phyloP scores from a whole-genome alignment of 345 rosid genomes.

The Anastatica hierochuntica region DNA sequence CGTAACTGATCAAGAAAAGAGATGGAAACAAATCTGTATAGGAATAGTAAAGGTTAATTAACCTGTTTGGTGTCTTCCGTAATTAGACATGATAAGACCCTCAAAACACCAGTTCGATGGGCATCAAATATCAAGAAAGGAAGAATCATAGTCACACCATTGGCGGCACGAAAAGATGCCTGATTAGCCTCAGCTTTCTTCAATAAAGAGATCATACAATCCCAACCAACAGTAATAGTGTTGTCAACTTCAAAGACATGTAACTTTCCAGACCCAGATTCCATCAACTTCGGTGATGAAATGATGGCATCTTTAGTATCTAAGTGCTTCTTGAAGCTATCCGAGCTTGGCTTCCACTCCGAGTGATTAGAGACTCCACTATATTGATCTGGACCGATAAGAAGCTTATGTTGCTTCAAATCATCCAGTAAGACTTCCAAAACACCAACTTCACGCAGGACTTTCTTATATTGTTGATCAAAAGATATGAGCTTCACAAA shows the following conservation, averaged over 20 bases:
- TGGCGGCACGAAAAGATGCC: constrained; percentile 76
- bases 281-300: constrained; percentile 83
- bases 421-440: constrained; percentile 92
- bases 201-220: constrained; percentile 78
- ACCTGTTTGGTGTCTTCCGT: constrained; percentile 89
- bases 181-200: constrained; percentile 95
- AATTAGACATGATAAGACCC: constrained; percentile 87
- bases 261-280: constrained; percentile 66
- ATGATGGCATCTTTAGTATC: constrained; percentile 76
- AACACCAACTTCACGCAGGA: constrained; percentile 94
- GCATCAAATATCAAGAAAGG: constrained; percentile 72
- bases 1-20: constrained; percentile 5
- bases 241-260: constrained; percentile 83
- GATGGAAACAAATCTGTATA: not conserved
- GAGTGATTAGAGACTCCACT: constrained; percentile 33
- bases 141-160: constrained; percentile 74
- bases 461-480: constrained; percentile 98
- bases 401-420: constrained; percentile 86
- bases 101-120: constrained; percentile 88
- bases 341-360: constrained; percentile 63
- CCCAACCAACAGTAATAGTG: constrained; percentile 85
- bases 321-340: constrained; percentile 77
- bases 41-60: constrained; percentile 1
- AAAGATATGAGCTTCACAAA: constrained; percentile 92
- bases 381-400: constrained; percentile 57